These are phyloP conservation scores for Pestalotiopsis sp. DNA, from an alignment of 2,329 filamentous ascomycete genomes.

Conservation along the genomic window DNA sequence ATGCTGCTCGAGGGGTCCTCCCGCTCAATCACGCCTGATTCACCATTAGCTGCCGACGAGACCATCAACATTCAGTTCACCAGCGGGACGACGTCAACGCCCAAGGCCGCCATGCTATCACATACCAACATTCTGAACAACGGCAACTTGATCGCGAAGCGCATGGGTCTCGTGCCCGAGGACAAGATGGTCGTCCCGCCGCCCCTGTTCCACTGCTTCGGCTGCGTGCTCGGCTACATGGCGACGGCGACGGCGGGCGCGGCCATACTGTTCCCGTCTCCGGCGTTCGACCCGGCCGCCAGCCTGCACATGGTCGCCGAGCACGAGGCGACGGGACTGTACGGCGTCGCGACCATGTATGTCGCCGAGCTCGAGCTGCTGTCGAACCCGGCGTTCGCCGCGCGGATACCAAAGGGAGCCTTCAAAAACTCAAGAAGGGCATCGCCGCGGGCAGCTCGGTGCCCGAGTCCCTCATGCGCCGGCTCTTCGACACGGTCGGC, in stretches of 20 bases:
- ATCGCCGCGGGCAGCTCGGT: conserved; percentile 89
- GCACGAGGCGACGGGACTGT: conserved; percentile 65
- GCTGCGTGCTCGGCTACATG: conserved; percentile 91
- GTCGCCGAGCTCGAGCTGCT: conserved; percentile 82
- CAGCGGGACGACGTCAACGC: conserved; percentile 86
- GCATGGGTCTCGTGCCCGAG: conserved; percentile 75
- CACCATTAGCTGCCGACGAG: conserved; percentile 61
- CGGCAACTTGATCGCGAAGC: conserved; percentile 77
- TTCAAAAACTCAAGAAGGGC: conserved; percentile 70
- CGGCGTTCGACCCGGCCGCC: conserved; percentile 81
- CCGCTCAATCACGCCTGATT: conserved; percentile 41
- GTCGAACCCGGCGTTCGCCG: conserved; percentile 41
- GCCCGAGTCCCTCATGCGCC: conserved; percentile 78
- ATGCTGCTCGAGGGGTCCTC: conserved; percentile 35
- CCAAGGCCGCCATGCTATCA: conserved; percentile 88
- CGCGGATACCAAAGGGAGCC: conserved; percentile 24
- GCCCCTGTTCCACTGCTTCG: conserved; percentile 89
- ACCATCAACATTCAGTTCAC: conserved; percentile 97
- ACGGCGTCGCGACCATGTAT: conserved; percentile 96
- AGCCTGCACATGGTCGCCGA: conserved; percentile 61
- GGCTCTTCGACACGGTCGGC: conserved; percentile 73
- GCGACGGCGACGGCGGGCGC: conserved; percentile 82
- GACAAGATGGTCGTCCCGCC: conserved; percentile 86
- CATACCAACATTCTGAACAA: conserved; percentile 93
- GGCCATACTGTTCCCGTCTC: conserved; percentile 80